Conservation (phyloP, 1,139 yeast genomes). For the Candida dubliniensis region DNA sequence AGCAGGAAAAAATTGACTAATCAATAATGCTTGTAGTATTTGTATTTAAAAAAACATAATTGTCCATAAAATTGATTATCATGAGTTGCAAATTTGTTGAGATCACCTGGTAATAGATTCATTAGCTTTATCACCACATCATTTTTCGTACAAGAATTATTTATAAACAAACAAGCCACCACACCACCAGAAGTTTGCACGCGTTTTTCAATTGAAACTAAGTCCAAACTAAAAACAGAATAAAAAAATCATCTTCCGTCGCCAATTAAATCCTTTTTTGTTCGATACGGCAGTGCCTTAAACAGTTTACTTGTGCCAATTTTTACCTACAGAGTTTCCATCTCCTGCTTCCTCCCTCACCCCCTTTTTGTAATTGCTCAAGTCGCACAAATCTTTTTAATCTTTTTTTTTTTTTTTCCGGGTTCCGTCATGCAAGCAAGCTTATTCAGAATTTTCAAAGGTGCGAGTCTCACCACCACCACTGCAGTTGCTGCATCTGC, state of each 20-base stretch:
- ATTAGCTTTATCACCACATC: background rate
- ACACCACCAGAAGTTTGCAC: too few species aligned
- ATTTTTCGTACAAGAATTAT: background rate
- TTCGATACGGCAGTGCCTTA: background rate
- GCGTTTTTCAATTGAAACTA: too few species aligned
- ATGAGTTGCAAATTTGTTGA: background rate
- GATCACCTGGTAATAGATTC: background rate
- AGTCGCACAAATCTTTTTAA: too few species aligned
- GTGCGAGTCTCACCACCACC: background rate
- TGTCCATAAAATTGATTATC: background rate
- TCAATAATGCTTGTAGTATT: background rate
- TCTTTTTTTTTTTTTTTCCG: background rate
- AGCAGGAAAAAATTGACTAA: background rate
- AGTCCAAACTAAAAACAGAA: too few species aligned
- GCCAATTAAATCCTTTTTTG: background rate
- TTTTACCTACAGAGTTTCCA: background rate
- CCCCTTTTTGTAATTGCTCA: too few species aligned
- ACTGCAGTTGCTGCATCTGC: background rate
- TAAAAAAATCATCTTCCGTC: too few species aligned
- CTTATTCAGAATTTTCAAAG: background rate
- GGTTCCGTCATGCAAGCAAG: background rate
- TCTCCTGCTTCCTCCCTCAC: too few species aligned
- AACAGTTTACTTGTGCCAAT: background rate
- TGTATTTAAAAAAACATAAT: background rate
- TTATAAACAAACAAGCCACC: too few species aligned